A percentile compares a stretch with the other conserved stretches of the same genome.
Conservation (phyloP, 2,329 filamentous ascomycete genomes). For the Westerdykella sp. region DNA sequence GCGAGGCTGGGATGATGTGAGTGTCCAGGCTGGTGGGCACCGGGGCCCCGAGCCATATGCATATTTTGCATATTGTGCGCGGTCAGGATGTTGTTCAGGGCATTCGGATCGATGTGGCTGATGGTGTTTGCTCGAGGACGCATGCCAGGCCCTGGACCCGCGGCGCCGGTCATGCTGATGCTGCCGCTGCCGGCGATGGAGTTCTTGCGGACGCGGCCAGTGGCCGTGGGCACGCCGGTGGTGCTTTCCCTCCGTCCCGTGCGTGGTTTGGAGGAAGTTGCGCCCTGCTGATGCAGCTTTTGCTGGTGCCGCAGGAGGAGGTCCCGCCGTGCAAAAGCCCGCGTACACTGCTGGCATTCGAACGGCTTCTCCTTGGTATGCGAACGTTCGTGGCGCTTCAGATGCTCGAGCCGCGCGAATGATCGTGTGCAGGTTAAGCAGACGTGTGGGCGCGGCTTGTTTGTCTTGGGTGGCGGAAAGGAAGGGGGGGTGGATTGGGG, state of each 20-base stretch:
- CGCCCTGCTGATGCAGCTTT: conserved; percentile 91
- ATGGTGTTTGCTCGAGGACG: conserved; percentile 93
- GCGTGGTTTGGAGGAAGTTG: conserved; percentile 77
- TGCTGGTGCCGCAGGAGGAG: conserved; percentile 92
- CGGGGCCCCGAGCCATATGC: conserved; percentile 44
- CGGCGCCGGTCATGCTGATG: conserved; percentile 38
- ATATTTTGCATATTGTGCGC: conserved; percentile 47
- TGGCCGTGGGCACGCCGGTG: conserved; percentile 61
- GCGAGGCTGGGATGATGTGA: conserved; percentile 68
- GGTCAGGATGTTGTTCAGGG: conserved; percentile 63
- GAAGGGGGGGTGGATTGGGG: conserved; percentile 24
- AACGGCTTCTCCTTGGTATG: conserved; percentile 99
- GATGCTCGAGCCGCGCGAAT: conserved; percentile 89
- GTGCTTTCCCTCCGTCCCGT: conserved; percentile 81
- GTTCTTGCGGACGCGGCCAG: conserved; percentile 81
- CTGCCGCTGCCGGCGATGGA: conserved; percentile 62
- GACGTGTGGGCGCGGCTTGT: conserved; percentile 93
- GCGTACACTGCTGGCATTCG: conserved; percentile 86
- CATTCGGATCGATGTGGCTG: conserved; percentile 76
- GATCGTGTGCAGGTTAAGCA: conserved; percentile 87
- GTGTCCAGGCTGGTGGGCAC: conserved; percentile 48
- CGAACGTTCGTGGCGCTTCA: conserved; percentile 96
- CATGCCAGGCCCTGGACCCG: conserved; percentile 52
- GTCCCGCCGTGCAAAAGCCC: conserved; percentile 93
- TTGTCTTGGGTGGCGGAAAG: conserved; percentile 84